These are phyloP conservation scores for Naumovozyma baii DNA, from an alignment of 805 yeast genomes.

Conservation along the genomic window DNA sequence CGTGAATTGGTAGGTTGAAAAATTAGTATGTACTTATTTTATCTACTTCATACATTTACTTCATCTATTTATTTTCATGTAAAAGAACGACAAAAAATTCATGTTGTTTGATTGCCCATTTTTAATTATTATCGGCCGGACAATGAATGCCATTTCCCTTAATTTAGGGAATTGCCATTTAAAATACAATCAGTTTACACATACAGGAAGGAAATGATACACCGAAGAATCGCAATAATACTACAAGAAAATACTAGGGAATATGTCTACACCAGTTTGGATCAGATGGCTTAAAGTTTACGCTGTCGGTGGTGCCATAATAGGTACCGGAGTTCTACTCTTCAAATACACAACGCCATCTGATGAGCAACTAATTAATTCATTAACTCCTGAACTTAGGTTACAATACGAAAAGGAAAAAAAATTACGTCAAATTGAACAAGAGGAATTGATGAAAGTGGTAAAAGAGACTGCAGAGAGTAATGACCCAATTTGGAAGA, in stretches of 20 bases:
- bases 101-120: no score
- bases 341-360: slow-evolving; percentile 74
- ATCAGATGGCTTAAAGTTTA: slow-evolving; percentile 50
- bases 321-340: slow-evolving; percentile 63
- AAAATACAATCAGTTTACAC: no score
- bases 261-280: slow-evolving; percentile 39
- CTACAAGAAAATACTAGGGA: not conserved
- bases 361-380: slow-evolving; percentile 65
- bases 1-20: slow-evolving; percentile 35
- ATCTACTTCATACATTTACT: not conserved
- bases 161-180: no score
- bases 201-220: no score
- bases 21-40: no score
- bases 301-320: slow-evolving; percentile 53
- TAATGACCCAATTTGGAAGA: slow-evolving; percentile 74
- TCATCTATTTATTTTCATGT: not conserved
- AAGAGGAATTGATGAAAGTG: slow-evolving; percentile 56
- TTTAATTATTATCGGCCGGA: no score
- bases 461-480: slow-evolving; percentile 55
- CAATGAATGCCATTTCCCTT: no score
- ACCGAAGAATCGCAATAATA: no score
- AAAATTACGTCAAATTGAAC: slow-evolving; percentile 56
- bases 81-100: no score
- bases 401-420: slow-evolving; percentile 61
- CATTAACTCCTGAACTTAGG: slow-evolving; percentile 74